Percentiles rank a stretch among this genome's conserved stretches.
Evolutionary conservation across 169 alveolate genomes (phyloP).

Genomic region (Neospora caninum): DNA sequence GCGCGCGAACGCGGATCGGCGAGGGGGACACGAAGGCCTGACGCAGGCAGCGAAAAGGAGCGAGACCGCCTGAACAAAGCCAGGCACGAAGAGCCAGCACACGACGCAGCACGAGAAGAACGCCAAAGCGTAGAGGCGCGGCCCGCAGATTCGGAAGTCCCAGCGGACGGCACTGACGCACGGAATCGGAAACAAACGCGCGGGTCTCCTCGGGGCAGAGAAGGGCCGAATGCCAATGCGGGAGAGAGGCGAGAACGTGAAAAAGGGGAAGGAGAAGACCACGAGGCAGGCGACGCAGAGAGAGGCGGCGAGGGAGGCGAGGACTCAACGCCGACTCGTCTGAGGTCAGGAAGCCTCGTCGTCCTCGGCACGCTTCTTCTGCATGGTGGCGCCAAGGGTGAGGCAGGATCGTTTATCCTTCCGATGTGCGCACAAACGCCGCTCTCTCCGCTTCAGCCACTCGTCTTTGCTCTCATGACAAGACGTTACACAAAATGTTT

Average conservation of each 20-base stretch:
- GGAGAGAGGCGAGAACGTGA: no score
- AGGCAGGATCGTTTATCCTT: neutral
- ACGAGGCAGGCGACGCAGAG: no score
- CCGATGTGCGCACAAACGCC: no score
- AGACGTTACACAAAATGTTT: no score
- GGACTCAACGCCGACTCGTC: neutral
- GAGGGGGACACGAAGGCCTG: neutral
- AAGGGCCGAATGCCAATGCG: no score
- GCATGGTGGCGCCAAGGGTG: neutral
- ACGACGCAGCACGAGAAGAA: neutral
- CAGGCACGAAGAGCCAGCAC: neutral
- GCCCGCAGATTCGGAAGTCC: no score
- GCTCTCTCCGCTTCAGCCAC: no score
- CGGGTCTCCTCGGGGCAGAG: no score
- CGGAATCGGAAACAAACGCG: no score
- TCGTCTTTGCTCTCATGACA: no score
- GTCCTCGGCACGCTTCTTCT: neutral
- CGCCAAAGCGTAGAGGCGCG: no score
- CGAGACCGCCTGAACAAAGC: neutral
- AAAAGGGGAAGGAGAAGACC: neutral
- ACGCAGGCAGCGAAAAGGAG: neutral
- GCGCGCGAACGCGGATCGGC: neutral
- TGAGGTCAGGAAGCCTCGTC: neutral
- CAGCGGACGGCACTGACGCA: no score
- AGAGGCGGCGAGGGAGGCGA: neutral